Base-by-base conservation (phyloP, 2,329 filamentous ascomycete genomes). In the Fusarium cicatricum region DNA sequence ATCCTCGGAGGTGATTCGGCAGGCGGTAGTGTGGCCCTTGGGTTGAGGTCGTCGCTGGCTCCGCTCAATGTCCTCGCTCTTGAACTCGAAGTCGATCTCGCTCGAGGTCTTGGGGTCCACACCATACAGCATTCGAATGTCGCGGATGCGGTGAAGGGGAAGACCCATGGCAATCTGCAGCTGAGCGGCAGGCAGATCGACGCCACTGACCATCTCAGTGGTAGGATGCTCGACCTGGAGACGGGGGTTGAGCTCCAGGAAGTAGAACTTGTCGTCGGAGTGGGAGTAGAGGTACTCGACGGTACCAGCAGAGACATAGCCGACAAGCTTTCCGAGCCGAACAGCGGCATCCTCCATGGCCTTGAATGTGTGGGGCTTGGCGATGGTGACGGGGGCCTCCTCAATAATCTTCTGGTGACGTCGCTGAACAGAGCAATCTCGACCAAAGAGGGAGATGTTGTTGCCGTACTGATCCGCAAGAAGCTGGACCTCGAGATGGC, bases 351-450 rank as follows among this genome's bases (percentile, higher is more conserved):
- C 89, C 80, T 98, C 96, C 95, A 99, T 99, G 52, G 89, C 88
- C 74, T 90, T 89, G 87, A 99, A 99, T 44, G 93, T 97, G 61
- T 85, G 82, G 42, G 87, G 81, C 76, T 92, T 95, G 48, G 95
- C 96, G 66, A 99, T 96, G 32, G 95, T 99, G 66, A 98, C 96
- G 32, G 95, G 95, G 5, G 95, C 95, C 78, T 99, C 95, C 77
- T 99, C 95, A 63, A 99, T 99, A 76, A 99, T 99, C 84, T 99
- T 99, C 78, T 99, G 96, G 79, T 99, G 96, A 75, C 95, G 88
- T 77, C 95, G 88, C 82, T 99, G 95, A 12, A 99, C 95, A 67
- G 95, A 99, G 76, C 95, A 99, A 81, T 99, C 95, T 87, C 95
- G 89, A 72, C 95, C 95, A 70, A 98, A 99, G 45, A 99, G 87